These are phyloP conservation scores for Geranium rotundifolium DNA, from an alignment of 345 rosid genomes.

Conservation along the genomic window DNA sequence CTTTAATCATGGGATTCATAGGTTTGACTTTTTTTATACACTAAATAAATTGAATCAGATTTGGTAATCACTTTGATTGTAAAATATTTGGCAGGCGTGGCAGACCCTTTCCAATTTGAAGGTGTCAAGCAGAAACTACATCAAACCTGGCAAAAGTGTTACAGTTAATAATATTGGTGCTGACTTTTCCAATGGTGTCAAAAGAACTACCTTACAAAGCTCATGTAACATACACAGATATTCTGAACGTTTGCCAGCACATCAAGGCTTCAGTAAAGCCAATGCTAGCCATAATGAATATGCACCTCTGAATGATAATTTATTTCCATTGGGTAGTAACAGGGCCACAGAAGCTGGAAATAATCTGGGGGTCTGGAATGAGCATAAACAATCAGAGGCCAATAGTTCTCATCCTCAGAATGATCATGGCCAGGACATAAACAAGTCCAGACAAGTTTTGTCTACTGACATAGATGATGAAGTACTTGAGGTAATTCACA, in stretches of 20 bases:
- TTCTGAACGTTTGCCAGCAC: slow-evolving; percentile 14
- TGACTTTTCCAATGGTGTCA: slow-evolving; percentile 20
- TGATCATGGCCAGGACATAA: slow-evolving; percentile 18
- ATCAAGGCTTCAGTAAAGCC: slow-evolving; percentile 15
- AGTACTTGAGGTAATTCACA: slow-evolving; percentile 52
- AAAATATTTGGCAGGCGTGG: slow-evolving; percentile 66
- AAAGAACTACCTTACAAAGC: slow-evolving; percentile 25
- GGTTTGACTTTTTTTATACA: background rate
- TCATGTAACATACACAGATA: slow-evolving; percentile 19
- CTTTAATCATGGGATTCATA: background rate
- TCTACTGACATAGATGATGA: slow-evolving; percentile 69
- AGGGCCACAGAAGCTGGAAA: background rate
- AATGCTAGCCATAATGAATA: background rate
- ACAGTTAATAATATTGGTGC: slow-evolving; percentile 26
- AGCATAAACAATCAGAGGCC: too few species aligned
- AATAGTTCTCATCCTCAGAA: slow-evolving; percentile 10
- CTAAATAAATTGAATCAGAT: slow-evolving; percentile 1
- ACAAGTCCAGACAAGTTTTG: slow-evolving; percentile 25
- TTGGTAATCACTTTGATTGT: slow-evolving; percentile 10
- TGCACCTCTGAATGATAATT: background rate
- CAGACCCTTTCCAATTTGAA: slow-evolving; percentile 61
- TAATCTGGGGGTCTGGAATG: background rate
- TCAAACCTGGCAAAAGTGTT: slow-evolving; percentile 63
- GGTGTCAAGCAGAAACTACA: slow-evolving; percentile 41
- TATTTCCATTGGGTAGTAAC: background rate